These are phyloP conservation scores for Phlebiopsis gigantea DNA, from an alignment of 768 basidiomycete genomes.

Conservation along the genomic window DNA sequence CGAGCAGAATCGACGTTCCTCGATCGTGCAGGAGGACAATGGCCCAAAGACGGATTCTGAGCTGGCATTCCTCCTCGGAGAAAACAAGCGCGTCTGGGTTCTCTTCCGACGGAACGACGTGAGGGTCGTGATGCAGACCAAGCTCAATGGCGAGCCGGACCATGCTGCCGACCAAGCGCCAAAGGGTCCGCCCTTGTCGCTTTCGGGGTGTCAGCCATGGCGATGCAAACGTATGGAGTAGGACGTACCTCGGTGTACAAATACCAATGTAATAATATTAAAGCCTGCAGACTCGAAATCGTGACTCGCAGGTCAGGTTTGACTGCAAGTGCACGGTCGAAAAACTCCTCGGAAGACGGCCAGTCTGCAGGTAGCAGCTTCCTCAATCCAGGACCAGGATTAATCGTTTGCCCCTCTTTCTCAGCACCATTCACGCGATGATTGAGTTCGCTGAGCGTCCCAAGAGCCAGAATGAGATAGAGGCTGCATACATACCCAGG, in stretches of 20 bases:
- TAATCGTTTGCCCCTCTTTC: constrained; percentile 33
- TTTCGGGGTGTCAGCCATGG: constrained; percentile 26
- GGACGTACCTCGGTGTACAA: constrained; percentile 74
- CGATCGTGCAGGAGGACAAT: constrained; percentile 85
- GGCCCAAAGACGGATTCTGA: constrained; percentile 80
- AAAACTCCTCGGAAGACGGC: constrained; percentile 84
- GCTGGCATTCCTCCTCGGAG: constrained; percentile 69
- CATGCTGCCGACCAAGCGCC: constrained; percentile 83
- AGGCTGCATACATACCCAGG: constrained; percentile 76
- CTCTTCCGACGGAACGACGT: constrained; percentile 35
- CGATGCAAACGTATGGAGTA: not conserved
- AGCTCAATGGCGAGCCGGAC: constrained; percentile 80
- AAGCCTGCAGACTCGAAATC: constrained; percentile 74
- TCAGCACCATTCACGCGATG: constrained; percentile 56
- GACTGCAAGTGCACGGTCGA: constrained; percentile 68
- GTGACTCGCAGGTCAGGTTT: constrained; percentile 84
- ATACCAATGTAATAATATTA: constrained; percentile 85
- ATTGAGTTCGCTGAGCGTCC: constrained; percentile 79
- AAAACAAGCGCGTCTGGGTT: constrained; percentile 34
- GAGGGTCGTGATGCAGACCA: constrained; percentile 84
- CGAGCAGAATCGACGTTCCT: constrained; percentile 82
- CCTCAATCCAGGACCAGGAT: constrained; percentile 35
- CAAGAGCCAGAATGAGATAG: constrained; percentile 74
- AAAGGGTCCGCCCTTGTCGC: constrained; percentile 86
- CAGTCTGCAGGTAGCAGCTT: constrained; percentile 62